Evolutionary conservation across 352 stramenopile genomes (phyloP).

Genomic region (Globisporangium alternatum): DNA sequence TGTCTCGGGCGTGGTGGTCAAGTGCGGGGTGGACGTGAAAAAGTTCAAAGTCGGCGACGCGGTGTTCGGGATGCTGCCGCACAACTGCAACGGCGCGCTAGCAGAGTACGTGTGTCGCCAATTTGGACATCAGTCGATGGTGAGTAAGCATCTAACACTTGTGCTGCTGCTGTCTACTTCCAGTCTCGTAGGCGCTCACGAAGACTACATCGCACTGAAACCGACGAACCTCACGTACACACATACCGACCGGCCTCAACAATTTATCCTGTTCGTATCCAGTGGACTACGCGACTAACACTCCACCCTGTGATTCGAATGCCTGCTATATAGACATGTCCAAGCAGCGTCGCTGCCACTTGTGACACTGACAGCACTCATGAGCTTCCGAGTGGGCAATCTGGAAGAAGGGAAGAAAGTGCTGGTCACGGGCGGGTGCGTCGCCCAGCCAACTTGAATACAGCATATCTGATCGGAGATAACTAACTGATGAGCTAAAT

Average conservation of each 20-base stretch:
- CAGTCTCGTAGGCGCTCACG: conserved; percentile 49
- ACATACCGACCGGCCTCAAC: background rate
- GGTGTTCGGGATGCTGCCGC: conserved; percentile 72
- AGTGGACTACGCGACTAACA: background rate
- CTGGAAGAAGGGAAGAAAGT: conserved; percentile 67
- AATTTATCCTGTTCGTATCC: background rate
- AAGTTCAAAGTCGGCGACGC: conserved; percentile 59
- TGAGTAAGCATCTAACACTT: background rate
- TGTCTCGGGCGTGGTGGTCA: conserved; percentile 56
- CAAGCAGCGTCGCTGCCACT: conserved; percentile 69
- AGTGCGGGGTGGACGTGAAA: conserved; percentile 48
- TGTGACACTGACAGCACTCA: conserved; percentile 47
- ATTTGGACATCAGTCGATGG: background rate
- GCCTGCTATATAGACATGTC: conserved; percentile 33
- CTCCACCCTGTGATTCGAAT: background rate
- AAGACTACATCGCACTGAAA: conserved; percentile 67
- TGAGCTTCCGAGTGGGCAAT: conserved; percentile 45
- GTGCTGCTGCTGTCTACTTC: background rate
- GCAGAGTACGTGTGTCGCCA: conserved; percentile 44
- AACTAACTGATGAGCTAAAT: too few species aligned
- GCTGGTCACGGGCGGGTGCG: conserved; percentile 64
- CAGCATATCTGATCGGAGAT: too few species aligned
- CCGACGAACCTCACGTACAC: conserved; percentile 54
- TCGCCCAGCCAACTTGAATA: background rate
- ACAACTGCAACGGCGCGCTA: conserved; percentile 56